Base-by-base conservation (phyloP, 257 asterid species). In the Paulownia fortunei region DNA sequence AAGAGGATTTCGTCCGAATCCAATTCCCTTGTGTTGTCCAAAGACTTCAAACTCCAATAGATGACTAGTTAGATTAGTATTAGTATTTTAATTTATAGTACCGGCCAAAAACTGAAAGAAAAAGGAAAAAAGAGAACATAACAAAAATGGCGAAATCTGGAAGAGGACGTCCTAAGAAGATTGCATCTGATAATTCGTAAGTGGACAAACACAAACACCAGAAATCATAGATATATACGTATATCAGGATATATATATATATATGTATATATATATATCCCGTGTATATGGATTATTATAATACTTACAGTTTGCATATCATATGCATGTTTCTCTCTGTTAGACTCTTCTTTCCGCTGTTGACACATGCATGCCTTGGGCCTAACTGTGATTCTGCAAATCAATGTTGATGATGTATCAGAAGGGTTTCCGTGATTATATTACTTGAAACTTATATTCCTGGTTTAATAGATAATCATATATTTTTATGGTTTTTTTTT, bases 121-220 rank as follows among this genome's bases (percentile, higher is more conserved):
- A n/a, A n/a, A 26, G 21, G 4, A 18, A 34, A 68, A 13, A 55
- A 13, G 9, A 39, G 46, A 18, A 5, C 13, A 11, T 3, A 13
- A 5, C 11, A 24, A 42, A 3, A 52, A 76, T 69, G 82, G 67
- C 9, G 81, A 84, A 79, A 54, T 82, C 84, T 3, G 76, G 79
- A 52, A 82, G 84, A 79, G 84, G 84, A 36, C 83, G 83, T 44
- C 82, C 79, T 4, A 56, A 24, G 62, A 84, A 59, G 66, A 51
- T 21, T 60, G 0, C 36, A 63, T 23, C 76, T 5, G 44, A 72
- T n/a, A 41, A 63, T n/a, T 30, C 55, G 86, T 82, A 63, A 79
- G 86, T 78, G 37, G 8, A 37, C 23, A 46, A 4, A 63, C 36
- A 16, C 15, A 32, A 23, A 27, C 41, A 6, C 73, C 23, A 8